Base-by-base conservation (phyloP, 1,284 basidiomycete genomes). In the Taiwanofungus camphoratus region DNA sequence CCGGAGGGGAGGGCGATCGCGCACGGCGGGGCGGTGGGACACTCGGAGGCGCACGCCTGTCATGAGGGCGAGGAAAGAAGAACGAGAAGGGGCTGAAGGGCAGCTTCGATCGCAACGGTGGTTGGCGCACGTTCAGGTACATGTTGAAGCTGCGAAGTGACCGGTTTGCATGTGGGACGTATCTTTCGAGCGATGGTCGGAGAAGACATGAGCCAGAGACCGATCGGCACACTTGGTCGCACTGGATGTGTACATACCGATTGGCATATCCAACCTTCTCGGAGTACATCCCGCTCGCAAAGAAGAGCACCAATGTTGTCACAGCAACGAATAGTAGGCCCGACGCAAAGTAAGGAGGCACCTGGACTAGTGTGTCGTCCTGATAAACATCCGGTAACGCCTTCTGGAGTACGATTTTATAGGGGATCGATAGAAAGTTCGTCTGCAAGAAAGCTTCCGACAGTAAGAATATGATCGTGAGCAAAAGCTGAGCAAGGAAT, bases 211-310 rank as follows among this genome's bases (percentile, higher is more conserved):
- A n/a, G n/a, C n/a, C n/a, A n/a, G n/a, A n/a, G n/a, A n/a, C n/a
- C n/a, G n/a, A n/a, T n/a, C n/a, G n/a, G n/a, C n/a, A n/a, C n/a
- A n/a, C n/a, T n/a, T n/a, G n/a, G n/a, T n/a, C n/a, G n/a, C n/a
- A n/a, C n/a, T n/a, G 18, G 45, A 22, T 22, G 41, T 43, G 40
- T 24, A 45, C 49, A 46, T 39, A 64, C 93, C 87, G 86, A 68
- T 97, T 93, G 7, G 95, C 93, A 58, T 97, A 97, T 1, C 82
- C 86, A 53, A 99, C 96, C 69, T 95, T 93, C 65, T 98, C 94
- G 6, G 87, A 77, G 59, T 98, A 98, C 79, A 96, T 87, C 6
- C 95, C 95, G 54, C 88, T 94, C 2, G 92, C 92, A 61, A 98
- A 98, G 75, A 99, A 98, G 29, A 99, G 76, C 23, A 89, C 80